Conservation (phyloP, 2,329 filamentous ascomycete genomes). For the Fusarium tricinctum region DNA sequence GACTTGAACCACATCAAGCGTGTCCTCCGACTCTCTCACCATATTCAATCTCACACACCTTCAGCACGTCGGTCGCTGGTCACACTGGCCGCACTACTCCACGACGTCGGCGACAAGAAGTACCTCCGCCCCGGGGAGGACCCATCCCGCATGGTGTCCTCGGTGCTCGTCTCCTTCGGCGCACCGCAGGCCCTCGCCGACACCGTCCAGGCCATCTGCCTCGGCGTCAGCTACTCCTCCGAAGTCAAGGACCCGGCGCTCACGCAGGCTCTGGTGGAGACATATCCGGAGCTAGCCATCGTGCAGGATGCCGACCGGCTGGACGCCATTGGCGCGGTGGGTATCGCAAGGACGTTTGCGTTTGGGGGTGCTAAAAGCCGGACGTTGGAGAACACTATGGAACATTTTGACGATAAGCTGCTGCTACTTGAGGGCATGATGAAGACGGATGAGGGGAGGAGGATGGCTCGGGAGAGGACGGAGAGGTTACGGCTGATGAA, state of each 20-base stretch:
- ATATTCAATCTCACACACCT: slow-evolving; percentile 69
- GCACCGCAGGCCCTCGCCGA: slow-evolving; percentile 70
- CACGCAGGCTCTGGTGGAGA: slow-evolving; percentile 72
- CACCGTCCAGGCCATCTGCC: slow-evolving; percentile 79
- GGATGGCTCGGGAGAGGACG: slow-evolving; percentile 67
- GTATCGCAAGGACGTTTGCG: slow-evolving; percentile 75
- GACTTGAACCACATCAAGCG: slow-evolving; percentile 88
- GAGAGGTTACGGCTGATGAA: slow-evolving; percentile 66
- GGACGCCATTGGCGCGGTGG: slow-evolving; percentile 91
- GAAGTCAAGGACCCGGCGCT: slow-evolving; percentile 76
- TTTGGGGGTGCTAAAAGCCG: slow-evolving; percentile 76
- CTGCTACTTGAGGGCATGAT: slow-evolving; percentile 74
- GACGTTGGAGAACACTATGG: slow-evolving; percentile 74
- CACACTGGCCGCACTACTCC: slow-evolving; percentile 80
- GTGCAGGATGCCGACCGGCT: slow-evolving; percentile 94
- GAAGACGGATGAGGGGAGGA: slow-evolving; percentile 71
- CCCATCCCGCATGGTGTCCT: slow-evolving; percentile 66
- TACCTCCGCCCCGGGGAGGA: slow-evolving; percentile 74
- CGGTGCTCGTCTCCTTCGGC: slow-evolving; percentile 69
- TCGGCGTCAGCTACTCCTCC: slow-evolving; percentile 81
- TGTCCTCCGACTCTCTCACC: slow-evolving; percentile 79
- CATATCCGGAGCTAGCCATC: slow-evolving; percentile 74
- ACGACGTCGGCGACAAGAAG: slow-evolving; percentile 91
- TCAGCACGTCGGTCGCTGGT: slow-evolving; percentile 63
- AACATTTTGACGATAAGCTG: slow-evolving; percentile 84